Evolutionary conservation across 345 rosid genomes (phyloP), one percentile per base, ranked within the genome.

Genomic region (Linum lewisii): DNA sequence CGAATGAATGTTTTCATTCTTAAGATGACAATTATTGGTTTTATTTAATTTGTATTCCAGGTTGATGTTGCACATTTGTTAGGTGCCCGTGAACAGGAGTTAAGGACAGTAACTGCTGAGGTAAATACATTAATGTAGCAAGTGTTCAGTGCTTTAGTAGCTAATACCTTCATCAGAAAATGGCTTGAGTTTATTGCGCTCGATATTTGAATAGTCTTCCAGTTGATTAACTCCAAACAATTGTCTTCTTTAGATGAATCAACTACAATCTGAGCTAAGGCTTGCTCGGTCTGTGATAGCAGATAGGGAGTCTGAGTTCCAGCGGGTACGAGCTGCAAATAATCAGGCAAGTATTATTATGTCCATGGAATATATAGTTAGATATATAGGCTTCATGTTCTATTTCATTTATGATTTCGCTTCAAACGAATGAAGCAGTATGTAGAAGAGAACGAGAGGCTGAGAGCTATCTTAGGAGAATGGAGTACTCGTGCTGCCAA

Each of bases 401-500:
- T 32, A 14, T 51, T 25, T 19, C 19, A 0, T 59, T 25, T 14
- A 3, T 42, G 36, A 14, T 25, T 29, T 47, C 45, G 37, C 22
- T 34, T 9, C 49, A 38, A 60, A 32, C 50, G 45, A 29, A 66
- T 57, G 18, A 42, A 65, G 73, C 77, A 86, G 98, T 88, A 86
- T 59, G 83, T 86, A 25, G 95, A 88, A 76, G 98, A 92, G 79
- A 86, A 86, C 51, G 98, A 88, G 75, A 84, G 98, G 69, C 78
- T 88, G 22, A 80, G 98, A 69, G 95, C 95, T 24, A 88, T 92
- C 21, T 66, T 92, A 61, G 86, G 93, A 58, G 95, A 92, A 79
- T 92, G 95, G 96, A 92, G 96, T 59, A 64, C 86, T 47, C 73
- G 88, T 15, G 93, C 98, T 50, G 96, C 98, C 4, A 92, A 88